Conservation (phyloP, 1,284 basidiomycete species). For the Anthracocystis walkeri region DNA sequence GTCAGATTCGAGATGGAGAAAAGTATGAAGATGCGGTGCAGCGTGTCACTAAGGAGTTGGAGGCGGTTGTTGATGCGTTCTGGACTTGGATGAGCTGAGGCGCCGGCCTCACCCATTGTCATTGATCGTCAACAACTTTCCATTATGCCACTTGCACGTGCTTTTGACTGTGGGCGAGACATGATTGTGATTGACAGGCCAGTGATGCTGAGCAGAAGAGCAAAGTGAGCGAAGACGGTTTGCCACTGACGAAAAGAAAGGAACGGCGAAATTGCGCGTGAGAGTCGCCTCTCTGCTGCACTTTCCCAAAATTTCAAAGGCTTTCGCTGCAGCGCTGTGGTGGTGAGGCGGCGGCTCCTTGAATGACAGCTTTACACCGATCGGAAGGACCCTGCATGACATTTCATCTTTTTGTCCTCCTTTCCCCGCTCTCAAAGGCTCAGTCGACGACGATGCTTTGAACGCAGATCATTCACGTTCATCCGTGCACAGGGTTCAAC, state of each 20-base stretch:
- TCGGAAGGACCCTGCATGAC: slow-evolving; percentile 15
- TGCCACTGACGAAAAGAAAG: too few relatives aligned
- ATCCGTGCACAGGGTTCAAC: slow-evolving; percentile 3
- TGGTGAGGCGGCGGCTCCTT: neutral
- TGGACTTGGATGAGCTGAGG: slow-evolving; percentile 55
- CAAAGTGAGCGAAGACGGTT: too few relatives aligned
- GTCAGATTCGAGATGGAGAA: slow-evolving; percentile 46
- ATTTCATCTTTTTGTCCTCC: neutral
- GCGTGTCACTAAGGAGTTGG: slow-evolving; percentile 45
- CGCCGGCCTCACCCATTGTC: neutral
- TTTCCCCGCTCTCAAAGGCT: slow-evolving; percentile 3
- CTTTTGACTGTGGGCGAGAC: neutral
- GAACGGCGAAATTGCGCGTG: slow-evolving; percentile 16
- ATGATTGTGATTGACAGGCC: neutral
- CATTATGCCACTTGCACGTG: too few relatives aligned
- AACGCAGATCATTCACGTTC: slow-evolving; percentile 27
- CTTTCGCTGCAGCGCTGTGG: neutral
- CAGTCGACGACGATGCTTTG: neutral
- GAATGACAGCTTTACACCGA: neutral
- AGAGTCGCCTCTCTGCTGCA: slow-evolving; percentile 9
- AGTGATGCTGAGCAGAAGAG: neutral
- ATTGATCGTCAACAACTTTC: too few relatives aligned
- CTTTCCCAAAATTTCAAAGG: slow-evolving; percentile 14
- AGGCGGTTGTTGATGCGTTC: slow-evolving; percentile 54
- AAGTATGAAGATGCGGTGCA: slow-evolving; percentile 39